Evolutionary conservation across 768 basidiomycete genomes (phyloP).

Genomic region (Phylloporus rhodoxanthus): DNA sequence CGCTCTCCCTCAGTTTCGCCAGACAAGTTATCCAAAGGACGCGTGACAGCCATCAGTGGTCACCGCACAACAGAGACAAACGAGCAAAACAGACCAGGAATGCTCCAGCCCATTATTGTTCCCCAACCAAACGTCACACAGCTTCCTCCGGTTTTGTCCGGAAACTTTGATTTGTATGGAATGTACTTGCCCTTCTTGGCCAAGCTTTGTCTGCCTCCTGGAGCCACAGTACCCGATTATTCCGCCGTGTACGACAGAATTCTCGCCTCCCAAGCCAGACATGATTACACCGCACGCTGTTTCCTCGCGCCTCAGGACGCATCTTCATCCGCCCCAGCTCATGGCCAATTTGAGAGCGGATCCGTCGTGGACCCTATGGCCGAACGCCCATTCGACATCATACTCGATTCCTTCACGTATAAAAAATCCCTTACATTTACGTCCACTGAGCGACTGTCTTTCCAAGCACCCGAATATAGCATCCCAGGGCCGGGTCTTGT

Average conservation of each 20-base stretch:
- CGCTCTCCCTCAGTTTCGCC: conserved; percentile 5
- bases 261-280: conserved; percentile 34
- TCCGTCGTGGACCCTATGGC: conserved; percentile 32
- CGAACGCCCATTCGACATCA: conserved; percentile 31
- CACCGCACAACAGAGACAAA: background rate
- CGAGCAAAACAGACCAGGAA: background rate
- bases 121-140: conserved; percentile 5
- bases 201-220: conserved; percentile 29
- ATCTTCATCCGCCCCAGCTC: conserved; percentile 9
- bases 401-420: conserved; percentile 21
- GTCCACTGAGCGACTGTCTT: conserved; percentile 21
- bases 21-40: conserved; percentile 7
- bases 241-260: conserved; percentile 32
- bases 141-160: conserved; percentile 19
- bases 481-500: conserved; percentile 25
- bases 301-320: conserved; percentile 16
- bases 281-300: conserved; percentile 33
- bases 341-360: conserved; percentile 23
- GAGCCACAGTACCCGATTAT: conserved; percentile 23
- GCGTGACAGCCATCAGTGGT: background rate
- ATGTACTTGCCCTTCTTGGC: conserved; percentile 35
- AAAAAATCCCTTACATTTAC: conserved; percentile 26
- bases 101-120: conserved; percentile 7
- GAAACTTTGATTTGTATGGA: conserved; percentile 37
- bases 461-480: conserved; percentile 21